Conservation (phyloP, 805 yeast species). For the Yueomyces sp. region DNA sequence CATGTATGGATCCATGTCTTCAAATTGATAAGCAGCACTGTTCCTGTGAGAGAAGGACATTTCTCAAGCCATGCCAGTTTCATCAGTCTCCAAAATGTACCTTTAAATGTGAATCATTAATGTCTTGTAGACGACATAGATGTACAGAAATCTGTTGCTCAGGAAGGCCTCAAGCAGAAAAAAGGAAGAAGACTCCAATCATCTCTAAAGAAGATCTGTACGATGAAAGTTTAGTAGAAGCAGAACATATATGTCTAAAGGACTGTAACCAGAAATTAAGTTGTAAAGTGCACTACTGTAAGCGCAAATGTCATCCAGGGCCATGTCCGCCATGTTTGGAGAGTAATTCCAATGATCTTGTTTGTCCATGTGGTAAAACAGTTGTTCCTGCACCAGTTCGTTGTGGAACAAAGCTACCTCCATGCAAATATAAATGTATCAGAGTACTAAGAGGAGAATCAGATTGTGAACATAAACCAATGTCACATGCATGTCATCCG, state of each 20-base stretch:
- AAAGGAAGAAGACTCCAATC: slow-evolving; percentile 28
- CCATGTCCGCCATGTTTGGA: slow-evolving; percentile 72
- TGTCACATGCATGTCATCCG: slow-evolving; percentile 66
- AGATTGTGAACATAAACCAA: slow-evolving; percentile 59
- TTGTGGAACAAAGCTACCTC: slow-evolving; percentile 60
- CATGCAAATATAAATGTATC: slow-evolving; percentile 53
- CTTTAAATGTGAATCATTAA: slow-evolving; percentile 57
- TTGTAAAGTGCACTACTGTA: slow-evolving; percentile 61
- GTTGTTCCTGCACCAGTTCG: slow-evolving; percentile 70
- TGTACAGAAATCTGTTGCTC: slow-evolving; percentile 61
- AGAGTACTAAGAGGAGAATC: slow-evolving; percentile 27
- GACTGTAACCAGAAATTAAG: slow-evolving; percentile 47
- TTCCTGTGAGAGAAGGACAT: slow-evolving; percentile 46
- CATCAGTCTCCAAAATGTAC: slow-evolving; percentile 48
- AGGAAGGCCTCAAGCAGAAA: slow-evolving; percentile 44
- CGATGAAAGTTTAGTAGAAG: slow-evolving; percentile 54
- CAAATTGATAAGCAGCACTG: slow-evolving; percentile 41
- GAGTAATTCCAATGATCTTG: slow-evolving; percentile 63
- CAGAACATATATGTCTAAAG: slow-evolving; percentile 58
- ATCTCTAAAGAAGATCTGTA: slow-evolving; percentile 16
- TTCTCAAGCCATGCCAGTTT: slow-evolving; percentile 50
- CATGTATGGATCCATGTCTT: slow-evolving; percentile 55
- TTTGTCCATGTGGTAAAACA: slow-evolving; percentile 73
- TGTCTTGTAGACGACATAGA: slow-evolving; percentile 72
- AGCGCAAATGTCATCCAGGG: slow-evolving; percentile 64